phyloP scores from a whole-genome alignment of 805 yeast species.

The Candida qinlingensis region DNA sequence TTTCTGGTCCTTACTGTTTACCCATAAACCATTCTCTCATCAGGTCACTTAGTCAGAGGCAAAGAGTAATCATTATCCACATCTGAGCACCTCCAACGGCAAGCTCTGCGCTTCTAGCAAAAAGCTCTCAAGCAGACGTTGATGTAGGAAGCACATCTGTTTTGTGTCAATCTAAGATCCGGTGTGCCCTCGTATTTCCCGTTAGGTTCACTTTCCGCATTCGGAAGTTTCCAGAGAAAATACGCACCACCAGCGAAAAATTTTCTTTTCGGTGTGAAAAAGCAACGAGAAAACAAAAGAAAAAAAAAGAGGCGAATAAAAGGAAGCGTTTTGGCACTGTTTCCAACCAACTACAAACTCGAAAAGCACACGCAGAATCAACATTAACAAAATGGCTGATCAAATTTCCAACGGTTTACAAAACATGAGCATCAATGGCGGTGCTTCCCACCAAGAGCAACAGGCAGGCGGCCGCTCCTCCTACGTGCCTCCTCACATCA shows the following conservation, averaged over 20 bases:
- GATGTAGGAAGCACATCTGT: too few species aligned
- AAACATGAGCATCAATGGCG: conserved; percentile 45
- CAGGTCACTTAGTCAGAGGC: too few species aligned
- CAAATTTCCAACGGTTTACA: conserved; percentile 47
- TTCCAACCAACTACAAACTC: neutral
- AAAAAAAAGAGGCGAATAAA: conserved; percentile 4
- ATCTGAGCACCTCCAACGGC: too few species aligned
- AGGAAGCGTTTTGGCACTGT: neutral
- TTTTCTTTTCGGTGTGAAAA: neutral
- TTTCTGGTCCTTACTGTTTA: too few species aligned
- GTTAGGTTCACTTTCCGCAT: neutral
- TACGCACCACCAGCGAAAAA: neutral
- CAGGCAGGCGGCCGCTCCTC: conserved; percentile 26
- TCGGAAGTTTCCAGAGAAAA: neutral
- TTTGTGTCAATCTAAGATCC: neutral
- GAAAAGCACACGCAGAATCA: neutral
- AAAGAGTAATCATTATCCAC: too few species aligned
- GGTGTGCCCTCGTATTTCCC: neutral
- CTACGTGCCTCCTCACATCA: conserved; percentile 55
- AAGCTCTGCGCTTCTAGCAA: too few species aligned
- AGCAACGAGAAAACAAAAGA: neutral
- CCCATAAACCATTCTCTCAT: too few species aligned
- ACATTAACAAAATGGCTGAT: conserved; percentile 39
- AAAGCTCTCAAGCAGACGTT: too few species aligned
- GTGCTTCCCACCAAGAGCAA: conserved; percentile 14